Evolutionary conservation across 2,329 filamentous ascomycete genomes (phyloP).

Genomic region (Botrytis galanthina): DNA sequence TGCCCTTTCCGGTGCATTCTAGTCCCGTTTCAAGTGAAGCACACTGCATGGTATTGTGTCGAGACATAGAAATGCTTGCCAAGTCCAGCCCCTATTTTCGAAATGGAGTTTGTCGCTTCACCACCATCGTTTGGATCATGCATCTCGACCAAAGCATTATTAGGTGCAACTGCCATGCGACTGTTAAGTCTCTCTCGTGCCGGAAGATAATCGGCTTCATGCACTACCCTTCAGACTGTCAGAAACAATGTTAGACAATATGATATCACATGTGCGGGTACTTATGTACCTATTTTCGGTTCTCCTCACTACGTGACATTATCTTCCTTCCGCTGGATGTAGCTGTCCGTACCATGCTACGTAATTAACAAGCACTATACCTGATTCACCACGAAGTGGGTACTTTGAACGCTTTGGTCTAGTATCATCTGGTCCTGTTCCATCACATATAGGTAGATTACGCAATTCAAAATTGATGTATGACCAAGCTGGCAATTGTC

Average conservation of each 20-base stretch:
- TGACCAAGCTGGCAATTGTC: slow-evolving; percentile 4
- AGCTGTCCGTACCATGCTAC: slow-evolving; percentile 8
- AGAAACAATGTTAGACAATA: neutral
- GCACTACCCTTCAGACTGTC: neutral
- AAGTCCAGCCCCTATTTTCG: neutral
- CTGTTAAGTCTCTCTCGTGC: neutral
- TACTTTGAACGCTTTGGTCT: neutral
- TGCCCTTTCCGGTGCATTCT: neutral
- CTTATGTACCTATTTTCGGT: slow-evolving; percentile 10
- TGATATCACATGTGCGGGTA: slow-evolving; percentile 15
- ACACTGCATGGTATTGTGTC: neutral
- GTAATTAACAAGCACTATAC: neutral
- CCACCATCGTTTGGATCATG: neutral
- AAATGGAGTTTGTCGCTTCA: neutral
- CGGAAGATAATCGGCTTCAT: slow-evolving; percentile 9
- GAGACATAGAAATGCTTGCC: neutral
- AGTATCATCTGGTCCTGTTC: neutral
- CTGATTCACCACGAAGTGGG: neutral
- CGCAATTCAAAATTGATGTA: slow-evolving; percentile 11
- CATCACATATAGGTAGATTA: neutral
- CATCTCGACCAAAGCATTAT: slow-evolving; percentile 8
- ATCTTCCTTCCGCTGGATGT: slow-evolving; percentile 14
- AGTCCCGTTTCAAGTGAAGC: slow-evolving; percentile 17
- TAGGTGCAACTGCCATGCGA: neutral
- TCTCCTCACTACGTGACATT: slow-evolving; percentile 9